Evolutionary conservation across 2,329 filamentous ascomycete genomes (phyloP).

Genomic region (Penicillium expansum): DNA sequence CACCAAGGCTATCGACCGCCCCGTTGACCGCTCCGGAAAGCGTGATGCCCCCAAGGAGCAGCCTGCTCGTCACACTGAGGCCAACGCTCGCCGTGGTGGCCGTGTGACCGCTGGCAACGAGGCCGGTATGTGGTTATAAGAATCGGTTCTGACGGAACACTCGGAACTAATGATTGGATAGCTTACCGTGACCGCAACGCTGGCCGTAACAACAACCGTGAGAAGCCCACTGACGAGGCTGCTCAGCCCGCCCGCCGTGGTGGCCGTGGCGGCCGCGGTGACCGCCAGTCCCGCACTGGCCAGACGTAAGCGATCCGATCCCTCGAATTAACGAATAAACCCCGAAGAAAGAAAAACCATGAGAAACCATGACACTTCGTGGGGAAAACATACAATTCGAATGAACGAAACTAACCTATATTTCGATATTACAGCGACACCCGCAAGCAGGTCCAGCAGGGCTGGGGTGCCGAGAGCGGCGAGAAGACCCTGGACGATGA

Average conservation of each 20-base stretch:
- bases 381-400: neutral
- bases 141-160: neutral
- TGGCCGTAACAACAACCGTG: constrained; percentile 78
- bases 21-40: constrained; percentile 72
- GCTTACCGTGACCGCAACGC: constrained; percentile 87
- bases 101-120: constrained; percentile 68
- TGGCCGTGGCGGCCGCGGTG: constrained; percentile 43
- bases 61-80: constrained; percentile 51
- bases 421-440: constrained; percentile 36
- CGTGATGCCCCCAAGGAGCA: constrained; percentile 75
- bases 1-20: constrained; percentile 87
- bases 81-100: constrained; percentile 48
- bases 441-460: constrained; percentile 63
- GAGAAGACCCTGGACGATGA: constrained; percentile 86
- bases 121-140: constrained; percentile 65
- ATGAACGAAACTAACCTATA: constrained; percentile 21
- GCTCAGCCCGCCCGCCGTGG: constrained; percentile 46
- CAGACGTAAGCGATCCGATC: constrained; percentile 52
- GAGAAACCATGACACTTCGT: neutral
- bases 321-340: constrained; percentile 4
- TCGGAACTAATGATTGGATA: constrained; percentile 41
- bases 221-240: constrained; percentile 71
- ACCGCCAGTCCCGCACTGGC: constrained; percentile 62
- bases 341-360: neutral
- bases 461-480: constrained; percentile 83